These are phyloP conservation scores for Lachancea dasiensis DNA, from an alignment of 805 yeast species.

Conservation along the genomic window DNA sequence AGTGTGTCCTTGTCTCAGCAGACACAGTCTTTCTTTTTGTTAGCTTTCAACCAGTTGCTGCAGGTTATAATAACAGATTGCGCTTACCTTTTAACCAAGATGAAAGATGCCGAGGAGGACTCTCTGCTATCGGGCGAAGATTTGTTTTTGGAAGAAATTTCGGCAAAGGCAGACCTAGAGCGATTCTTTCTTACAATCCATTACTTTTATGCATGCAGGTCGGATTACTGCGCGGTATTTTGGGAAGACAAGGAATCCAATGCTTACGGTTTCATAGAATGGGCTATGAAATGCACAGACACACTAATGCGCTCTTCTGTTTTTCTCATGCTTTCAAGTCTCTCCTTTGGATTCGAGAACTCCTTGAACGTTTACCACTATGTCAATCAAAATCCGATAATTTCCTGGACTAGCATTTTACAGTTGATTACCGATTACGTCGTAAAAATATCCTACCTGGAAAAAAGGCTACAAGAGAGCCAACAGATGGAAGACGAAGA, in stretches of 20 bases:
- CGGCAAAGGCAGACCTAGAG: slow-evolving; percentile 79
- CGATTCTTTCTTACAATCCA: slow-evolving; percentile 74
- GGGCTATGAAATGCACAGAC: slow-evolving; percentile 82
- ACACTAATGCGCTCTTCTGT: slow-evolving; percentile 79
- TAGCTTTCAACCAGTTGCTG: slow-evolving; percentile 45
- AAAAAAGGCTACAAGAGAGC: slow-evolving; percentile 22
- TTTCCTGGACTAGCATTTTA: slow-evolving; percentile 52
- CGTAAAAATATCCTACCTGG: slow-evolving; percentile 36
- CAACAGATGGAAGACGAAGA: slow-evolving; percentile 25
- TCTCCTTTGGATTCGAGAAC: slow-evolving; percentile 55
- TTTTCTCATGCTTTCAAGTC: slow-evolving; percentile 69
- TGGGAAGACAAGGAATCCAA: slow-evolving; percentile 67
- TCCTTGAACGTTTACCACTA: slow-evolving; percentile 49
- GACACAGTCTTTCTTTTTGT: slow-evolving; percentile 32
- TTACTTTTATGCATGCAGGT: slow-evolving; percentile 59
- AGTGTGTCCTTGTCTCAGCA: slow-evolving; percentile 22
- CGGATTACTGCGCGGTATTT: slow-evolving; percentile 49
- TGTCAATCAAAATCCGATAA: slow-evolving; percentile 34
- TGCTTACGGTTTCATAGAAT: slow-evolving; percentile 72
- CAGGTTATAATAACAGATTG: slow-evolving; percentile 53
- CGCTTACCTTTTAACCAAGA: slow-evolving; percentile 58
- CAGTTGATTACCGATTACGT: slow-evolving; percentile 51
- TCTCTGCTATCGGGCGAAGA: slow-evolving; percentile 53
- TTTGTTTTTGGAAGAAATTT: slow-evolving; percentile 53
- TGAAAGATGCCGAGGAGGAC: slow-evolving; percentile 73